Evolutionary conservation across 2,329 filamentous ascomycete species (phyloP), one percentile per base, ranked within the genome.

Genomic region (Monilinia vaccinii-corymbosi): DNA sequence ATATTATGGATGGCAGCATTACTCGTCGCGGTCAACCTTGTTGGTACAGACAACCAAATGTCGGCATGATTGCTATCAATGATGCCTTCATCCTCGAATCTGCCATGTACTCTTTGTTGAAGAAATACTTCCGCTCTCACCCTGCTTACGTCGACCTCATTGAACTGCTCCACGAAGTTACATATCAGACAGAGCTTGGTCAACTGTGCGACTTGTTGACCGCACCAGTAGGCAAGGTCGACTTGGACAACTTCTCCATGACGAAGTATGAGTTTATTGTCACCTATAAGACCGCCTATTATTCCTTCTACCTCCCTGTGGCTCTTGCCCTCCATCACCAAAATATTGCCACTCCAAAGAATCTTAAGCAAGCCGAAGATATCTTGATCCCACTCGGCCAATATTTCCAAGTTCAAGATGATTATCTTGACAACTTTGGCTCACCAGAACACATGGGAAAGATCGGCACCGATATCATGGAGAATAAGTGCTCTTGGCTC

Each of bases 401-500:
- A 79, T 99, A 99, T 81, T 99, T 99, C 83, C 94, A 99, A 78
- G 84, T 96, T 65, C 94, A 99, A 77, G 94, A 99, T 75, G 94
- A 99, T 79, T 99, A 94, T 78, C 89, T 99, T 57, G 94, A 99
- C 81, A 96, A 95, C 78, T 99, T 94, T 72, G 94, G 93, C 69
- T 86, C 93, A 69, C 91, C 94, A 44, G 85, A 91, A 71, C 84
- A 91, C 71, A 94, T 99, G 73, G 94, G 94, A 75, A 99, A 99
- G 84, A 96, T 97, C 66, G 94, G 94, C 67, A 99, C 94, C 62
- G 94, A 99, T 72, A 99, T 99, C 75, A 87, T 92, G 81, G 94
- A 99, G 79, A 99, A 99, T 84, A 99, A 99, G 83, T 99, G 94
- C 82, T 95, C 90, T 46, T 99, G 94, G 94, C 79, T 99, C 62